Conservation (phyloP, 169 alveolate genomes). For the Plasmodium adleri region DNA sequence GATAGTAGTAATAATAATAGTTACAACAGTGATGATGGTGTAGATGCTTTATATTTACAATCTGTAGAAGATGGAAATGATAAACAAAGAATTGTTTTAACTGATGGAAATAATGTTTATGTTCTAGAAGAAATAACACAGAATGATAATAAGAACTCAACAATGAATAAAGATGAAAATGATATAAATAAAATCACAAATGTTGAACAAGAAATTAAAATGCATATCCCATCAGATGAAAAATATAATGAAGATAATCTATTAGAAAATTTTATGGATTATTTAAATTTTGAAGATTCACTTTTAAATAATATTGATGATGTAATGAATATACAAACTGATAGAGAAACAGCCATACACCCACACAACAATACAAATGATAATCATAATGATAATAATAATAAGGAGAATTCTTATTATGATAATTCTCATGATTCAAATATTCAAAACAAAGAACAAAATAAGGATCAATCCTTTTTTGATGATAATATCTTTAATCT, state of each 20-base stretch:
- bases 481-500: slow-evolving; percentile 18
- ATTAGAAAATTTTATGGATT: too few species aligned
- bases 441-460: background rate
- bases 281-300: background rate
- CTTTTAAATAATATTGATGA: background rate
- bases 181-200: slow-evolving; percentile 3
- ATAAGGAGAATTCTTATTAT: background rate
- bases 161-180: slow-evolving; percentile 3
- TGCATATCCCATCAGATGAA: slow-evolving; percentile 33
- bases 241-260: background rate
- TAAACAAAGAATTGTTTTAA: slow-evolving; percentile 35
- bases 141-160: background rate
- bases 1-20: background rate
- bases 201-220: slow-evolving; percentile 34
- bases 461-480: background rate
- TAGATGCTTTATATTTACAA: slow-evolving; percentile 6
- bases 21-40: background rate
- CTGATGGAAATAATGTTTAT: slow-evolving; percentile 56
- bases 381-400: background rate
- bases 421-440: too few species aligned
- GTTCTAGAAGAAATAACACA: slow-evolving; percentile 44
- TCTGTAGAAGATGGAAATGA: slow-evolving; percentile 14
- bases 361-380: slow-evolving; percentile 9
- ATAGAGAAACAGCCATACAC: slow-evolving; percentile 11
- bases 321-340: slow-evolving; percentile 17